Conservation (phyloP, 1,284 basidiomycete species). For the Malassezia yamatoensis region DNA sequence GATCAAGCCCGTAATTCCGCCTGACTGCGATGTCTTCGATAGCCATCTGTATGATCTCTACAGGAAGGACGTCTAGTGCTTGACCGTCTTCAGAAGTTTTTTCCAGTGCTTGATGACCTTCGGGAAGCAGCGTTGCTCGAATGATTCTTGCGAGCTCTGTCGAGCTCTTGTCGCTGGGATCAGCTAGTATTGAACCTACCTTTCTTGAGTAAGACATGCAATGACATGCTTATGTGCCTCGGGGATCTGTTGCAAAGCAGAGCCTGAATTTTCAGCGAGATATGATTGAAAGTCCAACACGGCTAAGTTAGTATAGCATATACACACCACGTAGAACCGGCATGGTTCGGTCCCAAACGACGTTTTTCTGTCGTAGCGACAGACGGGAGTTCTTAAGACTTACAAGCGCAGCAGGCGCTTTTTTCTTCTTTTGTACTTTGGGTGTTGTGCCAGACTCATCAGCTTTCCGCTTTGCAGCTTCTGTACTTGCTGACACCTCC, state of each 20-base stretch:
- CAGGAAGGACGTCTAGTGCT: conserved; percentile 18
- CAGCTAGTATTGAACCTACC: conserved; percentile 2
- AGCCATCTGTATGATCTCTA: conserved; percentile 23
- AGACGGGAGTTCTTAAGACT: conserved; percentile 58
- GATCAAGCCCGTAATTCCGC: conserved; percentile 35
- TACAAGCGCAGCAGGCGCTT: conserved; percentile 26
- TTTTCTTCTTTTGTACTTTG: conserved; percentile 19
- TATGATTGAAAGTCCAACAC: conserved; percentile 31
- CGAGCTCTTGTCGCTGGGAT: conserved; percentile 26
- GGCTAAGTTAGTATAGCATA: conserved; percentile 13
- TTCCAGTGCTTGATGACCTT: conserved; percentile 17
- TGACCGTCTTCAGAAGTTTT: not conserved
- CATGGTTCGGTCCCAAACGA: conserved; percentile 64
- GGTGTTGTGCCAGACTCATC: not conserved
- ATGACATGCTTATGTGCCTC: conserved; percentile 62
- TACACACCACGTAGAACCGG: conserved; percentile 69
- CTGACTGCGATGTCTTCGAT: conserved; percentile 29
- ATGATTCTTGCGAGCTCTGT: conserved; percentile 29
- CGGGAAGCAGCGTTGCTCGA: conserved; percentile 25
- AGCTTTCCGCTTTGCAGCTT: conserved; percentile 11
- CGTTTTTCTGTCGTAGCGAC: conserved; percentile 64
- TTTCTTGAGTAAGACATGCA: conserved; percentile 61
- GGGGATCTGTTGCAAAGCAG: conserved; percentile 54
- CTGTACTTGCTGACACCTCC: not conserved
- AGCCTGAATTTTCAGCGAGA: conserved; percentile 17